phyloP scores from a whole-genome alignment of 2,329 filamentous ascomycete genomes.

The Tolypocladium nubicola region DNA sequence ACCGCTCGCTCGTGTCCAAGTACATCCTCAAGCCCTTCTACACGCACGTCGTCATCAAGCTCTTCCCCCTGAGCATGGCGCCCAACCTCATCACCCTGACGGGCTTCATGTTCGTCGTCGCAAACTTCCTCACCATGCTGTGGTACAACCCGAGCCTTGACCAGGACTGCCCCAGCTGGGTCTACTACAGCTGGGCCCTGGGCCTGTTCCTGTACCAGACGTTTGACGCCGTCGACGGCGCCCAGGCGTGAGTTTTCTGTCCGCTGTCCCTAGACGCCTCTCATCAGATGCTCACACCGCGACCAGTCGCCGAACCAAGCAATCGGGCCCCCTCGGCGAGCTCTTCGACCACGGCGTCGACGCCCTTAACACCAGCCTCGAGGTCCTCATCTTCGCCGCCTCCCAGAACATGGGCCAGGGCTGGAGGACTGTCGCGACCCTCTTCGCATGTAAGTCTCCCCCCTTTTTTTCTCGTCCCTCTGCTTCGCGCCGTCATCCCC shows the following conservation, averaged over 20 bases:
- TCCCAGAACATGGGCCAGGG: slow-evolving; percentile 88
- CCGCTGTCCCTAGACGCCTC: neutral
- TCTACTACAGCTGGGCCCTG: slow-evolving; percentile 83
- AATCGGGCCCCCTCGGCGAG: slow-evolving; percentile 89
- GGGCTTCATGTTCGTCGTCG: slow-evolving; percentile 80
- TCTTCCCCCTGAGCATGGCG: slow-evolving; percentile 94
- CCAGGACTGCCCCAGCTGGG: slow-evolving; percentile 87
- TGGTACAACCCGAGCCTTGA: slow-evolving; percentile 96
- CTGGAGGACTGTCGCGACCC: slow-evolving; percentile 74
- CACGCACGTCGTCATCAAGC: slow-evolving; percentile 84
- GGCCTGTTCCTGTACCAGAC: slow-evolving; percentile 96
- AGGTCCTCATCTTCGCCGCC: slow-evolving; percentile 82
- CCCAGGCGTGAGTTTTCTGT: slow-evolving; percentile 62
- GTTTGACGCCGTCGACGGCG: slow-evolving; percentile 92
- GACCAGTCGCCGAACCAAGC: slow-evolving; percentile 67
- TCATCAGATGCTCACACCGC: neutral
- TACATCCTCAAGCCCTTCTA: slow-evolving; percentile 98
- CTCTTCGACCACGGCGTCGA: slow-evolving; percentile 97
- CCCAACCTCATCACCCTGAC: slow-evolving; percentile 79
- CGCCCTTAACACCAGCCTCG: slow-evolving; percentile 90
- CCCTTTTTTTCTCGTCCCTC: slow-evolving; percentile 7
- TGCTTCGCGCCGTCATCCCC: neutral
- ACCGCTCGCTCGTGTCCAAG: slow-evolving; percentile 79
- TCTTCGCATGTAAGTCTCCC: slow-evolving; percentile 63
- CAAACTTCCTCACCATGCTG: slow-evolving; percentile 82